Evolutionary conservation across 495 filamentous ascomycete genomes (phyloP).

Genomic region (Ramalina intermedia): DNA sequence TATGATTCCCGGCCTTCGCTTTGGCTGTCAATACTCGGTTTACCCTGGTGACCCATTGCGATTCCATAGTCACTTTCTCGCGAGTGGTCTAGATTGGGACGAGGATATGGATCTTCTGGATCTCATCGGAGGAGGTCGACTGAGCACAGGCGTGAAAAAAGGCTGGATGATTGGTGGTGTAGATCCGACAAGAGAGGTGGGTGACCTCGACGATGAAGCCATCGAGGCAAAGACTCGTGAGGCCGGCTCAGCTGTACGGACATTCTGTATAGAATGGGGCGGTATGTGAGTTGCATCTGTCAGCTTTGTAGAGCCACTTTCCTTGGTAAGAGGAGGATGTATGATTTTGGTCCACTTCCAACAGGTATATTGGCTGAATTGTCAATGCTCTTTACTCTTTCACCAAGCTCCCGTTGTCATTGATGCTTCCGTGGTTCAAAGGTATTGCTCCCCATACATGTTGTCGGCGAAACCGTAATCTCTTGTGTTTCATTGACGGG

Average conservation of each 20-base stretch:
- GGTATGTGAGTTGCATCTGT: slow-evolving; percentile 43
- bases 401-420: too few relatives aligned
- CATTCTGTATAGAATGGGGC: slow-evolving; percentile 73
- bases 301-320: too few relatives aligned
- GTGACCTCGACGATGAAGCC: slow-evolving; percentile 9
- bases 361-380: too few relatives aligned
- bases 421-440: too few relatives aligned
- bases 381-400: too few relatives aligned
- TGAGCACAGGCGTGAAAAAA: slow-evolving; percentile 94
- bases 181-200: slow-evolving; percentile 4
- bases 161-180: slow-evolving; percentile 72
- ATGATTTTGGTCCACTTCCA: too few relatives aligned
- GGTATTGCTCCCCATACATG: too few relatives aligned
- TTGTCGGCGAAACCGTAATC: too few relatives aligned
- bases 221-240: slow-evolving; percentile 11
- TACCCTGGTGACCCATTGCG: slow-evolving; percentile 91
- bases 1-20: slow-evolving; percentile 79
- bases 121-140: slow-evolving; percentile 66
- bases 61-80: slow-evolving; percentile 88
- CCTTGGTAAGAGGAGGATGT: too few relatives aligned
- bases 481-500: too few relatives aligned
- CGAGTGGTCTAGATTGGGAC: slow-evolving; percentile 66
- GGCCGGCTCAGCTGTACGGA: slow-evolving; percentile 24
- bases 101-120: slow-evolving; percentile 71
- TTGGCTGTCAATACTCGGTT: slow-evolving; percentile 84